Base-by-base conservation (phyloP, 2,329 filamentous ascomycete species). In the Fusarium sacchari region DNA sequence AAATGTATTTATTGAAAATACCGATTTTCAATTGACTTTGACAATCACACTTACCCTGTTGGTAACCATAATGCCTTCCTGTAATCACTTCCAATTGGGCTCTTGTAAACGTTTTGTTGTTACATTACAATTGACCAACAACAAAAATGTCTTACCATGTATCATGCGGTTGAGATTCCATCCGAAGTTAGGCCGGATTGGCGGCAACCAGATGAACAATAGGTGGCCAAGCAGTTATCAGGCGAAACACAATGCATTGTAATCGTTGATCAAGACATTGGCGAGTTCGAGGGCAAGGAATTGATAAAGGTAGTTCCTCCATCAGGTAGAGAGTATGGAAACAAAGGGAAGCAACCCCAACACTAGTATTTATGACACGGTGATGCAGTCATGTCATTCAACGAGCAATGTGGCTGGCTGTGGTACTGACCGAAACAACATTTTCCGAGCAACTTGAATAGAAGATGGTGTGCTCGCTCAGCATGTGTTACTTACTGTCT, bases 171-270 rank as follows among this genome's bases (percentile, higher is more conserved):
- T 40, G 24, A 24, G 34, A 20, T 18, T 65, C 22, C 66, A 40
- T 40, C 66, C 59, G 50, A 58, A 50, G 40, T 53, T 64, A 46
- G 28, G 34, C 58, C 65, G 65, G n/a, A 49, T 14, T 22, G 30
- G 32, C 32, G 30, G 36, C 26, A 22, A 28, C 28, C 44, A 37
- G 46, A 47, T 44, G n/a, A 68, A 69, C 43, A 68, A 63, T 40
- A 26, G 26, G 43, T n/a, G 53, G n/a, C 28, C 28, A 30, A 62
- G 34, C 39, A 34, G 37, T 36, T 52, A 47, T 32, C 49, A 32
- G 32, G 39, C 39, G 50, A 47, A 34, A 64, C 52, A 69, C 39
- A 69, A 69, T 24, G 5, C 69, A 69, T 32, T 13, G 26, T 42
- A 47, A 52, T n/a, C 34, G 36, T 53, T 56, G 30, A 26, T 32